Evolutionary conservation across 129 eudicot genomes (phyloP), one percentile per base, ranked within the genome.

Genomic region (Centrapalus pauciflorus): DNA sequence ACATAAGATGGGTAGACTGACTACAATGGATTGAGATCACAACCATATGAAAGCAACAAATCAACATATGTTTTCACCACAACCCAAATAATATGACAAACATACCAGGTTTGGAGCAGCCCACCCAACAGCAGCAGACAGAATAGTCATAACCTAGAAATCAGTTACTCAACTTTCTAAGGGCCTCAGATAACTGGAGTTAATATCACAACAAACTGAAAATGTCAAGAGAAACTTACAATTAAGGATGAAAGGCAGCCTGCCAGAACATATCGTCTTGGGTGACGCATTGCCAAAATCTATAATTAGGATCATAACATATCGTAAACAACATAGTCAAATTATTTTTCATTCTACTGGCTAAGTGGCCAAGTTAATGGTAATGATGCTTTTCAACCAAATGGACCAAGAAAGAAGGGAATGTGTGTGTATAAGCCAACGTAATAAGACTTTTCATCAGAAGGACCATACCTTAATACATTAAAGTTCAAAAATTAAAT

Each of bases 211-310:
- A 30, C 2, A 49, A 63, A 19, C 26, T 34, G 38, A 35, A 24
- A 51, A 21, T n/a, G 13, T 17, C 34, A 16, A 50, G 43, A 61
- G 40, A 68, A 11, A 72, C 95, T 89, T 67, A 94, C 99, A 25
- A 84, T 81, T 55, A 94, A 71, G 67, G 99, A 80, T 63, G 86
- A 77, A 68, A 94, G 87, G 83, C 99, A 94, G 33, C 97, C 99
- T 10, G 95, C 61, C 75, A 94, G 82, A 34, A 94, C 99, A 32
- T 89, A 85, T 86, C 91, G 82, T 64, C 99, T 86, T 2, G 97
- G 99, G 66, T 94, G 83, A 30, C 99, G 99, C 99, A 94, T 94
- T 11, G 99, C 99, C 84, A 94, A 82, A 64, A 94, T 94, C 99
- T 94, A 69, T 12, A 81, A 48, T 56, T 56, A 40, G 24, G 41